These are phyloP conservation scores for Houttuynia cordata DNA, from an alignment of 164 flowering plant species.

Conservation along the genomic window DNA sequence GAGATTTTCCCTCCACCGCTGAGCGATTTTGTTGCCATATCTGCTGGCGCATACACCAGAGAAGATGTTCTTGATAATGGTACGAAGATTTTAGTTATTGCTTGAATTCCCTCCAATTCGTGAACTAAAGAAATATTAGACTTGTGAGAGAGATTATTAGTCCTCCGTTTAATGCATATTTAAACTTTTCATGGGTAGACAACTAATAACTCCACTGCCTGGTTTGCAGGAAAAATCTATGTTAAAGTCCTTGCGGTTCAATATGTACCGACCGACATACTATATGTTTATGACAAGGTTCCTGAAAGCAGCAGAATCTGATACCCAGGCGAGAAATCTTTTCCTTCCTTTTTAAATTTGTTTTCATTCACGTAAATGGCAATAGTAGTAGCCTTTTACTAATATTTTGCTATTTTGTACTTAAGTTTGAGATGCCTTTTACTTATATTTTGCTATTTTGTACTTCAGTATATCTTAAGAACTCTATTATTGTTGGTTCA, in stretches of 20 bases:
- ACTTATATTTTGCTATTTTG: not conserved
- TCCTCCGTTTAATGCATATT: not conserved
- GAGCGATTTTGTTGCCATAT: slow-evolving; percentile 58
- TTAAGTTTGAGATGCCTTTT: too few species aligned
- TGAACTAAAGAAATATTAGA: too few species aligned
- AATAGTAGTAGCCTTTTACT: not conserved
- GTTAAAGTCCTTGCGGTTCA: slow-evolving; percentile 56
- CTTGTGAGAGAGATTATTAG: too few species aligned
- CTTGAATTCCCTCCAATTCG: too few species aligned
- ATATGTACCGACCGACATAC: slow-evolving; percentile 65
- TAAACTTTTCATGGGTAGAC: not conserved
- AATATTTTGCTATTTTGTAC: not conserved
- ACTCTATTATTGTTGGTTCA: not conserved
- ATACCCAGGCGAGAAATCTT: slow-evolving; percentile 31
- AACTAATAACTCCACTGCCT: not conserved
- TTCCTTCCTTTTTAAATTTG: too few species aligned
- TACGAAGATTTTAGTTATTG: slow-evolving; percentile 6
- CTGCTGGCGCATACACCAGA: slow-evolving; percentile 68
- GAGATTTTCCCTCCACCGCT: slow-evolving; percentile 69
- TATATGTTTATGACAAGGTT: slow-evolving; percentile 73
- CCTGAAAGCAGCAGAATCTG: slow-evolving; percentile 64
- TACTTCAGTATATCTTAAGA: not conserved
- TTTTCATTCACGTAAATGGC: too few species aligned
- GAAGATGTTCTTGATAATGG: slow-evolving; percentile 78
- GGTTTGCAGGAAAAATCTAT: slow-evolving; percentile 57